Conservation (phyloP, 1,284 basidiomycete genomes). For the Leccinum fallax region DNA sequence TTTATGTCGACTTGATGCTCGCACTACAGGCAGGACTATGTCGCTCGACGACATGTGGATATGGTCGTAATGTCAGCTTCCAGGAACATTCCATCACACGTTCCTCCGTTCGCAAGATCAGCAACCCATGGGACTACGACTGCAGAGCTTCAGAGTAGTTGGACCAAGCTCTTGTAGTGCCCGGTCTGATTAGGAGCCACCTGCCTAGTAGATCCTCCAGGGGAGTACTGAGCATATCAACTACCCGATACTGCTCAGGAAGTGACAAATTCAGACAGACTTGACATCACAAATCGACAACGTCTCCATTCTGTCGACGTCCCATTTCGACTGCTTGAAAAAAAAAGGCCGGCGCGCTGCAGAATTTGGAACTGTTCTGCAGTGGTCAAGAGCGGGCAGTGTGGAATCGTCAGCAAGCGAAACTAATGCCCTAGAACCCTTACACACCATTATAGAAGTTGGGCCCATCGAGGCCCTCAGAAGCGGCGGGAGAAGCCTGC, state of each 20-base stretch:
- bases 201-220: neutral
- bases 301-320: neutral
- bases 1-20: neutral
- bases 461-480: neutral
- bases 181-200: neutral
- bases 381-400: neutral
- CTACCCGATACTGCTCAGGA: neutral
- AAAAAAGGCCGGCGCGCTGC: neutral
- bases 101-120: neutral
- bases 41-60: neutral
- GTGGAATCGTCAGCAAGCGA: slow-evolving; percentile 1
- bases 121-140: neutral
- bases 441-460: neutral
- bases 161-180: neutral
- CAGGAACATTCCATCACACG: neutral
- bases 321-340: neutral
- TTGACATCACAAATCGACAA: neutral
- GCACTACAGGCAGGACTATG: neutral
- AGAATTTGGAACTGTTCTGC: neutral
- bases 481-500: slow-evolving; percentile 3
- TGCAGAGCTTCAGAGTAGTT: neutral
- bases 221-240: neutral
- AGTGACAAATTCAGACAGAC: neutral
- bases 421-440: neutral
- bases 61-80: neutral